A percentile compares a stretch with the other conserved stretches of the same genome.
phyloP scores from a whole-genome alignment of 805 yeast species.

The Clavispora fructus region DNA sequence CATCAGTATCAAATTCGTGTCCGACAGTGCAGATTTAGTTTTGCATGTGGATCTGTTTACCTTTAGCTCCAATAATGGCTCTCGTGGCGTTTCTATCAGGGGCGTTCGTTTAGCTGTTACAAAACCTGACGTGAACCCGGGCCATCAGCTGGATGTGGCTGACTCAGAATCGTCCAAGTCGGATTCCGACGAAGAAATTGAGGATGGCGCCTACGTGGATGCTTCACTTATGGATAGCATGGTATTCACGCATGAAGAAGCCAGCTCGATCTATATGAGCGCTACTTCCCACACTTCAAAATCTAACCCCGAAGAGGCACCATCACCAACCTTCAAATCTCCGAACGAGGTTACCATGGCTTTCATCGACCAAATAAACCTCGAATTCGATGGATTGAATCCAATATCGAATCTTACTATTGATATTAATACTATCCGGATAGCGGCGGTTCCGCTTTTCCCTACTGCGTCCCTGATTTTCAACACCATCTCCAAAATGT shows the following conservation, averaged over 20 bases:
- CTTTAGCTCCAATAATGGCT: constrained; percentile 42
- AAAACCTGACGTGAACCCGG: constrained; percentile 35
- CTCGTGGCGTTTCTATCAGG: constrained; percentile 33
- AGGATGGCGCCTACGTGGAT: constrained; percentile 26
- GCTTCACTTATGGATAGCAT: constrained; percentile 52
- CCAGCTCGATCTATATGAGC: constrained; percentile 75
- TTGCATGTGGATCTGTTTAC: constrained; percentile 25
- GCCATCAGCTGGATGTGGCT: constrained; percentile 12
- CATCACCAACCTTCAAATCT: constrained; percentile 18
- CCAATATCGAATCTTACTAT: constrained; percentile 31
- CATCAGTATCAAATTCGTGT: constrained; percentile 43
- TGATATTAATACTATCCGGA: constrained; percentile 33
- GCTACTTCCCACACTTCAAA: constrained; percentile 49
- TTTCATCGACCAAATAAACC: constrained; percentile 30
- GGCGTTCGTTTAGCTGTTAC: constrained; percentile 39
- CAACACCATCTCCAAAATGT: constrained; percentile 31
- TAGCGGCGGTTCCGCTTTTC: constrained; percentile 42
- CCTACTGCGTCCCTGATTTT: constrained; percentile 33
- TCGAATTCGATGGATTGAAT: constrained; percentile 46
- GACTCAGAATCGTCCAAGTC: constrained; percentile 1
- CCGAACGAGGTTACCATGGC: constrained; percentile 16
- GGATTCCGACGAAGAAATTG: constrained; percentile 2
- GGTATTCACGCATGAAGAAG: constrained; percentile 63
- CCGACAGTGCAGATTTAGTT: constrained; percentile 39
- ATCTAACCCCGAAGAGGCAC: background rate